Conservation (phyloP, 768 basidiomycete genomes). For the Rhizopogon sp. region DNA sequence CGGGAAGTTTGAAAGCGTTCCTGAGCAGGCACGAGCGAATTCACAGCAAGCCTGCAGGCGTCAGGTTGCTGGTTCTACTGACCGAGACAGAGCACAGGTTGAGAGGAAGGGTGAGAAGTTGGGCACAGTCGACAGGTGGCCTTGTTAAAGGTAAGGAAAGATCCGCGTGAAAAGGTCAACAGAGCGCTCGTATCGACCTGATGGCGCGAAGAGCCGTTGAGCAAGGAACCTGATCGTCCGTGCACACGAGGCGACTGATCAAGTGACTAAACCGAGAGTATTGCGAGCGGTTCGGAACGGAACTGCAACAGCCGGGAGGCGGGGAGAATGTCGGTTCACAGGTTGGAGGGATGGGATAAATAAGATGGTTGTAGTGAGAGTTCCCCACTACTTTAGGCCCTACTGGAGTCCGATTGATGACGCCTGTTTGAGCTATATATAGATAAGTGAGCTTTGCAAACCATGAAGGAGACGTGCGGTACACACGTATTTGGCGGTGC, state of each 20-base stretch:
- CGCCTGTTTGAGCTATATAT: background rate
- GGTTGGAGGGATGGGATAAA: background rate
- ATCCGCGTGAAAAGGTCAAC: background rate
- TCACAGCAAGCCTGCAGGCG: background rate
- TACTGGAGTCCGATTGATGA: background rate
- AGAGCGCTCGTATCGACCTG: background rate
- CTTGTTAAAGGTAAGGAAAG: background rate
- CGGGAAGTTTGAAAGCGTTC: background rate
- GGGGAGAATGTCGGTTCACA: background rate
- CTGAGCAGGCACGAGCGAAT: background rate
- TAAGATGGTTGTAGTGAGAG: background rate
- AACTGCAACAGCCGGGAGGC: background rate
- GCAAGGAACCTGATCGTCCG: background rate
- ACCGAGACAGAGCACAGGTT: background rate
- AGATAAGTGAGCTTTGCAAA: background rate
- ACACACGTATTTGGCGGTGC: background rate
- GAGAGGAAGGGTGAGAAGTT: background rate
- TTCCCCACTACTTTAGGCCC: background rate
- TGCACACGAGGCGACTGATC: background rate
- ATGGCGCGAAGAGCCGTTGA: background rate
- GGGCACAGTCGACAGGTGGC: background rate
- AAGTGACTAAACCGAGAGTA: background rate
- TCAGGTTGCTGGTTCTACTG: background rate
- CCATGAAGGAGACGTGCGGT: background rate
- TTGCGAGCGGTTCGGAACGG: background rate